phyloP scores from a whole-genome alignment of 2,329 filamentous ascomycete species.

The Epichloe typhina region DNA sequence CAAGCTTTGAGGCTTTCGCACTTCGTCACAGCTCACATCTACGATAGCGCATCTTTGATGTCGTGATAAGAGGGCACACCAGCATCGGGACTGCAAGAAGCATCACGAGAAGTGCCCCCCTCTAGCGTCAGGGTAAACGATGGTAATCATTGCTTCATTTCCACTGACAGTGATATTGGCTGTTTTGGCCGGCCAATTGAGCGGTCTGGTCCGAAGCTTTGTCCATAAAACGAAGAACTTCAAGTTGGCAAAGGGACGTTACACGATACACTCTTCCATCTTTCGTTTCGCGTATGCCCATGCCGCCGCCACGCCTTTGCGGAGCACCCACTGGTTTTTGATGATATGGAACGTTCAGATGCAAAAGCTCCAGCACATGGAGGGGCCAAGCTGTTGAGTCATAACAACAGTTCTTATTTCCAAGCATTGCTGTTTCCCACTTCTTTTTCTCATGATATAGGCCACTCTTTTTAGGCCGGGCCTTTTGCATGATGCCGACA shows the following conservation, averaged over 20 bases:
- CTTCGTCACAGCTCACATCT: not conserved
- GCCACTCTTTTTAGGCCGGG: not conserved
- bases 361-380: not conserved
- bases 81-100: not conserved
- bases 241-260: not conserved
- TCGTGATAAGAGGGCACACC: not conserved
- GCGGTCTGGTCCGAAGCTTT: not conserved
- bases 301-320: not conserved
- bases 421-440: not conserved
- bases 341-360: not conserved
- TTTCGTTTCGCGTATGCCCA: not conserved
- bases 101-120: not conserved
- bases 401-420: not conserved
- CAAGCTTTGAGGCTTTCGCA: not conserved
- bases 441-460: not conserved
- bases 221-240: not conserved
- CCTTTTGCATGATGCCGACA: not conserved
- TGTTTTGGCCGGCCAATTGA: not conserved
- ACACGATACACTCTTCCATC: too few relatives aligned
- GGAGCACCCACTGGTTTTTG: not conserved
- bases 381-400: too few relatives aligned
- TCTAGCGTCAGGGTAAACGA: not conserved
- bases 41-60: not conserved
- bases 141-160: not conserved
- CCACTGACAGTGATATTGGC: not conserved